Evolutionary conservation across 2,329 filamentous ascomycete species (phyloP).

Genomic region (Sarocladium oryzae): DNA sequence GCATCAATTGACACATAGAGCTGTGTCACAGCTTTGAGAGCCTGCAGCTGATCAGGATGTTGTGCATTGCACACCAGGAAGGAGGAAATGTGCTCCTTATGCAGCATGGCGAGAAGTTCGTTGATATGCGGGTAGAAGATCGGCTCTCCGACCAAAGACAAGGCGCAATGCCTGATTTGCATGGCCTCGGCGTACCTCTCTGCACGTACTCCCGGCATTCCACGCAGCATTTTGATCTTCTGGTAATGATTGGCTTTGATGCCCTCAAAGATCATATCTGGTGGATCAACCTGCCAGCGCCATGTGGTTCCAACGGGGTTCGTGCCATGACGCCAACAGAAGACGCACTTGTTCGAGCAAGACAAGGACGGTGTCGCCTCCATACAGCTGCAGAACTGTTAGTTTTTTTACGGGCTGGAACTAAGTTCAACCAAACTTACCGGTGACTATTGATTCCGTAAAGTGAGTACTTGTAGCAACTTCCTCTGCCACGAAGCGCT

Average conservation of each 20-base stretch:
- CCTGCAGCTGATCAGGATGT: slow-evolving; percentile 82
- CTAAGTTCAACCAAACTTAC: too few relatives aligned
- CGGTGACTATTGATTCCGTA: slow-evolving; percentile 95
- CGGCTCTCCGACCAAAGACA: slow-evolving; percentile 91
- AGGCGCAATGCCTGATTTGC: slow-evolving; percentile 85
- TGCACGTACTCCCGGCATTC: slow-evolving; percentile 84
- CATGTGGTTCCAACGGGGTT: slow-evolving; percentile 95
- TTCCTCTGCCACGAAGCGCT: slow-evolving; percentile 83
- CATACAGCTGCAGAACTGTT: slow-evolving; percentile 57
- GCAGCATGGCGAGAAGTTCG: slow-evolving; percentile 77
- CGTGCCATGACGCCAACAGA: slow-evolving; percentile 97
- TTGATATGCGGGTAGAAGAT: slow-evolving; percentile 99
- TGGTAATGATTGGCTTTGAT: slow-evolving; percentile 91
- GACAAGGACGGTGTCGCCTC: slow-evolving; percentile 93
- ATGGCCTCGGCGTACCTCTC: slow-evolving; percentile 91
- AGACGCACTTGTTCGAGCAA: slow-evolving; percentile 97
- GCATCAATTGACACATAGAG: slow-evolving; percentile 96
- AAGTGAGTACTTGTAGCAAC: slow-evolving; percentile 96
- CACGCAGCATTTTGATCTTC: slow-evolving; percentile 96
- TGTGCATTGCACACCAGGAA: slow-evolving; percentile 98
- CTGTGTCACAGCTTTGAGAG: slow-evolving; percentile 81
- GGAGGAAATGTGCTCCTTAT: slow-evolving; percentile 79
- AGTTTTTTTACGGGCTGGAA: too few relatives aligned
- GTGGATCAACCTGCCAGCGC: slow-evolving; percentile 92
- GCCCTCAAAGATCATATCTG: slow-evolving; percentile 81